These are phyloP conservation scores for Taphrina confusa DNA, from an alignment of 1,139 yeast species.

Conservation along the genomic window DNA sequence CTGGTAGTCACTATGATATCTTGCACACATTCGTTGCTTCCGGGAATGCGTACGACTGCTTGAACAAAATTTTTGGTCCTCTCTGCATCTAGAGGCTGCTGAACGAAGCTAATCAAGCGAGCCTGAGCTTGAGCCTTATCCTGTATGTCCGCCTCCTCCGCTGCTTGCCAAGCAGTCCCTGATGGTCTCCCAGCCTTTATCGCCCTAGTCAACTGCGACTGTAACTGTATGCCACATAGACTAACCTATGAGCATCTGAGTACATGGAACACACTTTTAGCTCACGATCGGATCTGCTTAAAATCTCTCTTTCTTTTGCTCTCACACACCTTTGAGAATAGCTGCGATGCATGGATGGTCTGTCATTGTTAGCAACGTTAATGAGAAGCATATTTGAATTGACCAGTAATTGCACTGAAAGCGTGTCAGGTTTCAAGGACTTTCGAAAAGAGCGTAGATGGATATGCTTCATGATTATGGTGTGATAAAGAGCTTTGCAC, in stretches of 20 bases:
- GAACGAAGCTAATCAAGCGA: slow-evolving; percentile 11
- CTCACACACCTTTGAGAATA: neutral
- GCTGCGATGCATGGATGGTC: neutral
- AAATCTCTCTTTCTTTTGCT: neutral
- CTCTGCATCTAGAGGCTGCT: slow-evolving; percentile 14
- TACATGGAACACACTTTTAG: neutral
- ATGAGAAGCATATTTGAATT: neutral
- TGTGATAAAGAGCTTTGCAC: neutral
- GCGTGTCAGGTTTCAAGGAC: neutral
- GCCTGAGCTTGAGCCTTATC: neutral
- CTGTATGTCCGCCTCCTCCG: neutral
- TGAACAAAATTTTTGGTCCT: slow-evolving; percentile 11
- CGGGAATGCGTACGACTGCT: slow-evolving; percentile 10
- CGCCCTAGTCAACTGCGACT: slow-evolving; percentile 17
- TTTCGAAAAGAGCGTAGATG: neutral
- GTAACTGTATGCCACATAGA: slow-evolving; percentile 17
- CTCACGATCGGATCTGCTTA: slow-evolving; percentile 5
- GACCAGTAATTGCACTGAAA: slow-evolving; percentile 1
- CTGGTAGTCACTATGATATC: slow-evolving; percentile 15
- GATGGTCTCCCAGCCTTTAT: slow-evolving; percentile 3
- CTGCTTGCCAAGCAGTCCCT: neutral
- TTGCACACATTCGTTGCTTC: neutral
- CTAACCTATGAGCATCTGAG: neutral
- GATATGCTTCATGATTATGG: neutral
- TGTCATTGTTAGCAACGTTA: neutral